Percentiles rank a stretch among this genome's conserved stretches.
Conservation (phyloP, 495 filamentous ascomycete species). For the Cladorrhinum samala region DNA sequence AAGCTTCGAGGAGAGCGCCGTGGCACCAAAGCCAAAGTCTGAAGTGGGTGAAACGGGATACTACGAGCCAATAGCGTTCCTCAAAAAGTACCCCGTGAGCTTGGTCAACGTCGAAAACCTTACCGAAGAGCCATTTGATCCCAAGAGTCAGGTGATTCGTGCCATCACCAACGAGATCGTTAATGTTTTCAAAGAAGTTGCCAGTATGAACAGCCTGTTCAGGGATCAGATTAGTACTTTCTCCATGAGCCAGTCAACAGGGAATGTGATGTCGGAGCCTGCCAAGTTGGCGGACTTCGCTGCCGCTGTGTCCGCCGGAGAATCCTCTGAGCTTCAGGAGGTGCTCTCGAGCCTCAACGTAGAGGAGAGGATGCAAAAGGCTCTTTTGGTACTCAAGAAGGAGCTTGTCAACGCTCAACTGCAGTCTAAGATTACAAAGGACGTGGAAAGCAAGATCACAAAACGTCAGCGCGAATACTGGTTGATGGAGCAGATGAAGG, state of each 20-base stretch:
- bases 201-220: slow-evolving; percentile 88
- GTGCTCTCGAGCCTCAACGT: slow-evolving; percentile 85
- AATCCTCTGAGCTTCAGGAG: slow-evolving; percentile 86
- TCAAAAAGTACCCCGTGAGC: slow-evolving; percentile 83
- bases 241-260: slow-evolving; percentile 87
- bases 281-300: slow-evolving; percentile 95
- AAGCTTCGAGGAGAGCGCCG: slow-evolving; percentile 82
- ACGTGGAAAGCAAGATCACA: slow-evolving; percentile 95
- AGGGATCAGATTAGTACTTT: slow-evolving; percentile 96
- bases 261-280: slow-evolving; percentile 91
- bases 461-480: slow-evolving; percentile 98
- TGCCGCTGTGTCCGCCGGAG: slow-evolving; percentile 86
- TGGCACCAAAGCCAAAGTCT: slow-evolving; percentile 36
- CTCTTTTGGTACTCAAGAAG: slow-evolving; percentile 87
- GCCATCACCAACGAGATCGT: slow-evolving; percentile 96
- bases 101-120: slow-evolving; percentile 94
- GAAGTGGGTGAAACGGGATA: slow-evolving; percentile 52
- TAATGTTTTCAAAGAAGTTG: slow-evolving; percentile 96
- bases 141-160: slow-evolving; percentile 75
- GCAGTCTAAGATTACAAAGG: slow-evolving; percentile 95
- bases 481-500: slow-evolving; percentile 99
- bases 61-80: slow-evolving; percentile 87
- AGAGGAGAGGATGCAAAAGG: slow-evolving; percentile 83
- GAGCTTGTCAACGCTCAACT: slow-evolving; percentile 97
- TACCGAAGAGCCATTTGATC: slow-evolving; percentile 78